Conservation (phyloP, 257 asterid genomes). For the Nyctanthes arbortristis region DNA sequence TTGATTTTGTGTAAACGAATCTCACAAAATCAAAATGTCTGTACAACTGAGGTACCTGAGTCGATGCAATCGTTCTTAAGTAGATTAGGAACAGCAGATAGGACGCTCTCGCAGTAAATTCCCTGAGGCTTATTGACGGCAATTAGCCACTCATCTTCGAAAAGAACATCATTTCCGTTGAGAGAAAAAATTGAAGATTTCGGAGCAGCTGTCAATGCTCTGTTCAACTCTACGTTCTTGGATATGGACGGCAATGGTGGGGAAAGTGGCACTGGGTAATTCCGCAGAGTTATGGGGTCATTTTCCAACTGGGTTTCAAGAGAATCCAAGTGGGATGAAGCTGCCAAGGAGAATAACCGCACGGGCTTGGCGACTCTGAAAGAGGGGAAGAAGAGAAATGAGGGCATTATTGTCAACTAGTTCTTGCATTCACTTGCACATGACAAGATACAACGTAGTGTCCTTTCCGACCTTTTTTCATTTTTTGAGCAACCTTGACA, state of each 20-base stretch:
- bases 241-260: conserved; percentile 69
- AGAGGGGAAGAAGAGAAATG: conserved; percentile 3
- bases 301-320: conserved; percentile 24
- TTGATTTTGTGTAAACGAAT: neutral
- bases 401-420: conserved; percentile 32
- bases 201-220: conserved; percentile 81
- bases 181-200: conserved; percentile 70
- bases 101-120: conserved; percentile 68
- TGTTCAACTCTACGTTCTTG: conserved; percentile 66
- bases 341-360: conserved; percentile 46
- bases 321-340: conserved; percentile 34
- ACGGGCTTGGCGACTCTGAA: conserved; percentile 24
- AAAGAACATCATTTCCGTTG: conserved; percentile 60
- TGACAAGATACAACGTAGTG: no score
- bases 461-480: no score
- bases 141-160: conserved; percentile 86
- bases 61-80: conserved; percentile 34
- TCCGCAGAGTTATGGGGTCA: conserved; percentile 18
- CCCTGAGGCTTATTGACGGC: conserved; percentile 91
- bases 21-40: neutral
- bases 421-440: no score
- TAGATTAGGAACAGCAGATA: conserved; percentile 54
- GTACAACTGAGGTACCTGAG: conserved; percentile 37
- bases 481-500: no score
- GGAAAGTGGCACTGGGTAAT: conserved; percentile 75